Base-by-base conservation (phyloP, 1,139 yeast genomes). In the Diutina rugosa region DNA sequence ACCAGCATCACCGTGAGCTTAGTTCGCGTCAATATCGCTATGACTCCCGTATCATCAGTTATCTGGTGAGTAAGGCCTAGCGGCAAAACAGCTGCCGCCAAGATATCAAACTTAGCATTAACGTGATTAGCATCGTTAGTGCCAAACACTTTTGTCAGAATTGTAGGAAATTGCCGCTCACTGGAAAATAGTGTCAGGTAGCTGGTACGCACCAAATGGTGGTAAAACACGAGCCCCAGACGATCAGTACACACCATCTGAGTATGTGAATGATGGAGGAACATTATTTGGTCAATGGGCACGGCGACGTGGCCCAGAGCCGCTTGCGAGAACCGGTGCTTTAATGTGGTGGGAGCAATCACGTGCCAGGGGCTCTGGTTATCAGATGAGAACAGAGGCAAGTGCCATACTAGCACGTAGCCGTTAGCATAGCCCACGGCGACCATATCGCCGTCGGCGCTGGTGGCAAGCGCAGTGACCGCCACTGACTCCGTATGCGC, bases 201-300 rank as follows among this genome's bases (percentile, higher is more conserved):
- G 55, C 74, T 72, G 14, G 53, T 16, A 52, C 85, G 80, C 57
- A 85, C 66, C 30, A 85, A 69, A 62, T 79, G 77, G 66, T 88
- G 95, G 59, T 72, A 76, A 56, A 82, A 73, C 10, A 84, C 73
- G 62, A 79, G 69, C 0, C 96, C 95, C 1, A 77, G 69, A 6
- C 70, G 69, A 64, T 88, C 93, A 2, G 80, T 72, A 6, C 87
- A 78, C 3, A 86, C 69, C 26, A 89, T 59, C 26, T 82, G 83
- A 10, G 82, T 76, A 59, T 79, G 84, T 60, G 84, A 75, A 45
- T 74, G 73, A 2, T 83, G 85, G 12, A 83, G 62, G 64, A 87
- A 88, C 12, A 72, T 69, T 1, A 87, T 59, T 1, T 18, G 5
- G 29, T 30, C 51, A 18, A 87, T 72, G 1, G 81, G 64, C 0